Evolutionary conservation across 1,139 yeast genomes (phyloP).

Genomic region (Protomyces arabidopsidicola): DNA sequence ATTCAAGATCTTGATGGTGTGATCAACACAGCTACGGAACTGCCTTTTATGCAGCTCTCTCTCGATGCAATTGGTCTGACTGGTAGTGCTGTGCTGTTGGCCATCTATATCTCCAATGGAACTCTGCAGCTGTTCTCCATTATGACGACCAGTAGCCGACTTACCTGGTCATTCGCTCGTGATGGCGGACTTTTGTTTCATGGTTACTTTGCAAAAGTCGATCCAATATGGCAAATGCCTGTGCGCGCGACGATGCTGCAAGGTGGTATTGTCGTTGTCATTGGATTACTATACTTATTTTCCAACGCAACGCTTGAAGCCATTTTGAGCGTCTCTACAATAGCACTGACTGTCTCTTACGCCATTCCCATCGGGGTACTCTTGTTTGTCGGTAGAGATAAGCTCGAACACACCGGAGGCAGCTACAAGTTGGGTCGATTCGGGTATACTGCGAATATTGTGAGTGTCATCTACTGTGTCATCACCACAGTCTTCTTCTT

Average conservation of each 20-base stretch:
- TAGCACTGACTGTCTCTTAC: constrained; percentile 69
- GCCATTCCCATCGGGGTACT: constrained; percentile 68
- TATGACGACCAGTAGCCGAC: constrained; percentile 75
- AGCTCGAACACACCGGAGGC: constrained; percentile 59
- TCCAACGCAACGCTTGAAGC: constrained; percentile 78
- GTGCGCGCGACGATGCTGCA: constrained; percentile 64
- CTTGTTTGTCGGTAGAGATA: constrained; percentile 57
- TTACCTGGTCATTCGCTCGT: constrained; percentile 76
- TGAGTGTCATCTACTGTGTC: constrained; percentile 29
- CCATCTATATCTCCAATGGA: constrained; percentile 66
- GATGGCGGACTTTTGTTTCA: constrained; percentile 75
- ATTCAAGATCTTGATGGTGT: constrained; percentile 42
- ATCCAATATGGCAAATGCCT: constrained; percentile 58
- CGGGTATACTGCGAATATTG: constrained; percentile 43
- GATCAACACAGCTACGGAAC: constrained; percentile 8
- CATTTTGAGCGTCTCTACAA: constrained; percentile 77
- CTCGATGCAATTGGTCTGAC: constrained; percentile 53
- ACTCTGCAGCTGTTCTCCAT: constrained; percentile 70
- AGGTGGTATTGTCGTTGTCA: constrained; percentile 43
- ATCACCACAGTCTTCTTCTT: constrained; percentile 46
- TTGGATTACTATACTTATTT: constrained; percentile 36
- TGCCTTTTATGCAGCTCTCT: constrained; percentile 51
- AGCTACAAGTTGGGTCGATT: constrained; percentile 58
- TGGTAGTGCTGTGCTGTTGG: constrained; percentile 61
- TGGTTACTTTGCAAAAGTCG: constrained; percentile 61